Percentiles rank a stretch among this genome's conserved stretches.
phyloP scores from a whole-genome alignment of 2,329 filamentous ascomycete genomes.

The Ilyonectria destructans region DNA sequence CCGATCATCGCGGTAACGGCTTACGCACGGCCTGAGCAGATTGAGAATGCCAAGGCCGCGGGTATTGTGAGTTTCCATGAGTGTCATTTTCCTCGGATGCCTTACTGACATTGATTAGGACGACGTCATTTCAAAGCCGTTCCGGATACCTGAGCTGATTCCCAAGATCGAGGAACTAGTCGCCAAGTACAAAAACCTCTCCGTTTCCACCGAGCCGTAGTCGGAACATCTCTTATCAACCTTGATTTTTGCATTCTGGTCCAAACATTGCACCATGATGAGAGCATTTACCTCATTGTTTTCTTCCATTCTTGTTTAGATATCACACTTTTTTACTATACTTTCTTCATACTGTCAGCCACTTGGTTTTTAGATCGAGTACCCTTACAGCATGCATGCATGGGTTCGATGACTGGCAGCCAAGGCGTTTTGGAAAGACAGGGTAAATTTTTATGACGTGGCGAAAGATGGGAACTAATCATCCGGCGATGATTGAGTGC shows the following conservation, averaged over 20 bases:
- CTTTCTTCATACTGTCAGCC: conserved; percentile 27
- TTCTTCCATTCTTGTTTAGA: conserved; percentile 32
- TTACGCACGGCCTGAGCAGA: conserved; percentile 83
- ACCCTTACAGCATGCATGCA: conserved; percentile 38
- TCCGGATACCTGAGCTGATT: conserved; percentile 80
- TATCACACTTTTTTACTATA: conserved; percentile 36
- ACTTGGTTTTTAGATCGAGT: conserved; percentile 31
- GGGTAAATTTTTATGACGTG: conserved; percentile 29
- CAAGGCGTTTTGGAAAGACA: conserved; percentile 45
- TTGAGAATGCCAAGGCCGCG: conserved; percentile 78
- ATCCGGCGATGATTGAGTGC: conserved; percentile 15
- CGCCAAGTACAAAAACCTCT: conserved; percentile 57
- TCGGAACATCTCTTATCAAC: conserved; percentile 9
- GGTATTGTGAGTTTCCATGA: conserved; percentile 74
- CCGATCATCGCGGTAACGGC: conserved; percentile 89
- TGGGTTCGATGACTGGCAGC: conserved; percentile 36
- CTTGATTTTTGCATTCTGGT: conserved; percentile 21
- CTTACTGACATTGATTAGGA: conserved; percentile 64
- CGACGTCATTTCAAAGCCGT: conserved; percentile 86
- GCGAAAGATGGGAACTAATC: conserved; percentile 5
- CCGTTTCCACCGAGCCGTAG: conserved; percentile 40
- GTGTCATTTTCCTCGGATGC: neutral
- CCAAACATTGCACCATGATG: conserved; percentile 11
- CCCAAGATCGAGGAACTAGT: conserved; percentile 76
- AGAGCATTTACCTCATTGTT: neutral